Percentiles rank a stretch among this genome's conserved stretches.
Conservation (phyloP, 306 rosid species). For the Rubus idaeus region DNA sequence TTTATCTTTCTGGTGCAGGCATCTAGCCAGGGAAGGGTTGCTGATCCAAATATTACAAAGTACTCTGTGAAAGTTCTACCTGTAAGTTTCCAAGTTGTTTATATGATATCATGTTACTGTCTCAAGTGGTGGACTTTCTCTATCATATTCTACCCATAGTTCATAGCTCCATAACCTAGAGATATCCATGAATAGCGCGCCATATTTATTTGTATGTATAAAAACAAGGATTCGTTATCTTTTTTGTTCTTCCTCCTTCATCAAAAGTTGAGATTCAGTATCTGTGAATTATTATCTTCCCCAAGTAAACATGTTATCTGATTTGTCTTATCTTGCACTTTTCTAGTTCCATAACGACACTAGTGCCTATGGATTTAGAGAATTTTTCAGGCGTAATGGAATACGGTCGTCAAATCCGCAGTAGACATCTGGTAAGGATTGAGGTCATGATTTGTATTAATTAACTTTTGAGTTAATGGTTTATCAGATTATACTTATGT, state of each 20-base stretch:
- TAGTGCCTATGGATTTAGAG: conserved; percentile 88
- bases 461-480: background rate
- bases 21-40: conserved; percentile 58
- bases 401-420: conserved; percentile 45
- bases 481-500: background rate
- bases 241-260: background rate
- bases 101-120: background rate
- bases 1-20: conserved; percentile 45
- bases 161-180: background rate
- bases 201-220: background rate
- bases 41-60: conserved; percentile 68
- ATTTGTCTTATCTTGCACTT: conserved; percentile 22
- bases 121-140: background rate
- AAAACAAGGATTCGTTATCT: background rate
- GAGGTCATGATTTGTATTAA: conserved; percentile 1
- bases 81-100: conserved; percentile 49
- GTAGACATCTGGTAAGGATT: conserved; percentile 23
- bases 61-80: conserved; percentile 88
- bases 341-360: conserved; percentile 71
- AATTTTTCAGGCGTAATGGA: conserved; percentile 80
- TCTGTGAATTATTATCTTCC: background rate
- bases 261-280: background rate
- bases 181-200: conserved; percentile 4
- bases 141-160: background rate
- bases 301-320: background rate